Conservation (phyloP, 768 basidiomycete genomes). For the Kwoniella mangroviensis region DNA sequence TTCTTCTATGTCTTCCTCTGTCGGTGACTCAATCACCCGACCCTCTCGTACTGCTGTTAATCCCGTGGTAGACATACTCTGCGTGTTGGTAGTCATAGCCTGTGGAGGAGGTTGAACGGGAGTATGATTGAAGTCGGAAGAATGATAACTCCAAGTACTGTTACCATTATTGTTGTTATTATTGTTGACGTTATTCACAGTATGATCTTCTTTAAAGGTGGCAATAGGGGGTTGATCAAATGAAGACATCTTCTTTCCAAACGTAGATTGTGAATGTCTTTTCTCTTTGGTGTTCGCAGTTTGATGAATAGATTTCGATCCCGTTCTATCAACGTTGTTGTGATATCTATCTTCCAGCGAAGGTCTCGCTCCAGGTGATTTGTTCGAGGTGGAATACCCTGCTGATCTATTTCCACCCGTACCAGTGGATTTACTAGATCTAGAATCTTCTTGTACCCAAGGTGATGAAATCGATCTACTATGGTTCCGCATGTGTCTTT, state of each 20-base stretch:
- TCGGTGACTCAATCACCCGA: neutral
- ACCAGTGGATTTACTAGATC: neutral
- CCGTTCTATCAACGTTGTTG: neutral
- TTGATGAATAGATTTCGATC: neutral
- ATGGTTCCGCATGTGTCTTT: neutral
- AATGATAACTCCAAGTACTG: neutral
- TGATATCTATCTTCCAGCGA: neutral
- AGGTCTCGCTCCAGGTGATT: slow-evolving; percentile 1
- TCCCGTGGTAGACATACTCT: neutral
- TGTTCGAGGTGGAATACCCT: slow-evolving; percentile 6
- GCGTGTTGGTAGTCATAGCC: neutral
- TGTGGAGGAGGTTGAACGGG: neutral
- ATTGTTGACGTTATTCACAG: neutral
- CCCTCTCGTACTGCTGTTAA: slow-evolving; percentile 8
- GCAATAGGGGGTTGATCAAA: neutral
- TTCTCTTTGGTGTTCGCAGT: neutral
- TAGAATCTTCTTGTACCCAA: neutral
- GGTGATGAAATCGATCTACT: slow-evolving; percentile 6
- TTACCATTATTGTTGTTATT: neutral
- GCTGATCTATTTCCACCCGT: neutral
- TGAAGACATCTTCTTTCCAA: slow-evolving; percentile 5
- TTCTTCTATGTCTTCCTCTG: slow-evolving; percentile 15
- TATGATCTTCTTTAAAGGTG: slow-evolving; percentile 2
- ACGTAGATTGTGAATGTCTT: slow-evolving; percentile 8
- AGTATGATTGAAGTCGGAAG: neutral